Evolutionary conservation across 225 moss, liverwort and hornwort genomes (phyloP).

Genomic region (Bryum argenteum): DNA sequence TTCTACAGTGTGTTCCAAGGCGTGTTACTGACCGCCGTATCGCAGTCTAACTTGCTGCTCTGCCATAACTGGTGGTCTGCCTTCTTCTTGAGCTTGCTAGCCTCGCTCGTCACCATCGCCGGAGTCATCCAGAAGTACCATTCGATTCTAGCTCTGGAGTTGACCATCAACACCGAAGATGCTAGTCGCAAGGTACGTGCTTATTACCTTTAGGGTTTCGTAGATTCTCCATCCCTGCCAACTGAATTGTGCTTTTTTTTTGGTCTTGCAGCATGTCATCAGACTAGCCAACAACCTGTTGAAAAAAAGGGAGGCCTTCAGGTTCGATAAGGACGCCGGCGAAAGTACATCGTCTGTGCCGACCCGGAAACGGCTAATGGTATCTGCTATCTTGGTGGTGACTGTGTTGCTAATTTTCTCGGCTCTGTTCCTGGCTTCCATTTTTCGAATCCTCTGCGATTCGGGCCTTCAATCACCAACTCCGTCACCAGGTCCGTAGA

Average conservation of each 20-base stretch:
- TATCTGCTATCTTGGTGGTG: neutral
- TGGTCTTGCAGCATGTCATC: slow-evolving; percentile 18
- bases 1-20: slow-evolving; percentile 52
- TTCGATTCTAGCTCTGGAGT: slow-evolving; percentile 2
- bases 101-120: slow-evolving; percentile 24
- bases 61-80: slow-evolving; percentile 51
- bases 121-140: slow-evolving; percentile 30
- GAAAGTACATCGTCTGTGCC: neutral
- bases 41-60: slow-evolving; percentile 4
- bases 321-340: neutral
- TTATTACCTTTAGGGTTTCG: neutral
- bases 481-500: neutral
- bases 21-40: slow-evolving; percentile 42
- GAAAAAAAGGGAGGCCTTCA: neutral
- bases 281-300: neutral
- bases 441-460: slow-evolving; percentile 19
- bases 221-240: neutral
- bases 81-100: slow-evolving; percentile 34
- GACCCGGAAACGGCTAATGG: neutral
- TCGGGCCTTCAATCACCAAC: neutral
- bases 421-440: slow-evolving; percentile 30
- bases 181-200: slow-evolving; percentile 26
- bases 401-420: slow-evolving; percentile 26
- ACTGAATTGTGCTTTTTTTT: neutral
- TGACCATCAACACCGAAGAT: slow-evolving; percentile 33